A percentile compares a stretch with the other conserved stretches of the same genome.
These are phyloP conservation scores for Hymenoscyphus scutula DNA, from an alignment of 2,329 filamentous ascomycete species.

Conservation along the genomic window DNA sequence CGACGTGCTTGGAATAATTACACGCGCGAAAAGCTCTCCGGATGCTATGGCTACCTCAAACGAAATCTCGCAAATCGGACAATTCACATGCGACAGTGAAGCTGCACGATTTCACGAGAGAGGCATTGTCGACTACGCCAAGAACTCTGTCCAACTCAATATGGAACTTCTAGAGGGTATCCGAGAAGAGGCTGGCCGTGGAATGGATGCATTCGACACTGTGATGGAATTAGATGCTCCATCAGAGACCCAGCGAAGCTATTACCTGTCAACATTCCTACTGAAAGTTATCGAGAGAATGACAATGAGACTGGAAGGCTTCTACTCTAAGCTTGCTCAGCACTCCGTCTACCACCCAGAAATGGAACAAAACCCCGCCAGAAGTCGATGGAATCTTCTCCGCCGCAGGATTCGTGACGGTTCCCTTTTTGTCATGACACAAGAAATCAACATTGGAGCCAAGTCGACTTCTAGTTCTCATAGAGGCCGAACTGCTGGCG, in stretches of 20 bases:
- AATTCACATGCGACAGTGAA: constrained; percentile 47
- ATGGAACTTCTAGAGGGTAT: constrained; percentile 54
- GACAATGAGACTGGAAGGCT: constrained; percentile 49
- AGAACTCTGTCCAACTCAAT: constrained; percentile 48
- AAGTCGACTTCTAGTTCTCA: constrained; percentile 20
- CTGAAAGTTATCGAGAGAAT: constrained; percentile 53
- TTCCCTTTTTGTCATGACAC: constrained; percentile 50
- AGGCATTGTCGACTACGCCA: constrained; percentile 50
- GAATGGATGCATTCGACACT: constrained; percentile 54
- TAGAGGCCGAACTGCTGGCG: constrained; percentile 33
- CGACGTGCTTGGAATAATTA: constrained; percentile 45
- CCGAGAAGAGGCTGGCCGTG: constrained; percentile 50
- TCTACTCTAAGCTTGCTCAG: constrained; percentile 50
- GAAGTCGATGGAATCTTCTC: constrained; percentile 52
- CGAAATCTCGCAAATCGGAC: constrained; percentile 49
- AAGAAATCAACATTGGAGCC: constrained; percentile 36
- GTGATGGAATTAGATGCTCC: constrained; percentile 43
- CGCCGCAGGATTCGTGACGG: constrained; percentile 48
- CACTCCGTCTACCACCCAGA: constrained; percentile 50
- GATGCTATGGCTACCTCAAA: constrained; percentile 46
- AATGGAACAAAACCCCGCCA: constrained; percentile 51
- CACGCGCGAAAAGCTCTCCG: constrained; percentile 43
- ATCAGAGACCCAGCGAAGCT: constrained; percentile 40
- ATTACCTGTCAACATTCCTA: constrained; percentile 43
- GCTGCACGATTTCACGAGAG: constrained; percentile 50